These are phyloP conservation scores for Aspergillus spinulosporus DNA, from an alignment of 2,329 filamentous ascomycete species.

Conservation along the genomic window DNA sequence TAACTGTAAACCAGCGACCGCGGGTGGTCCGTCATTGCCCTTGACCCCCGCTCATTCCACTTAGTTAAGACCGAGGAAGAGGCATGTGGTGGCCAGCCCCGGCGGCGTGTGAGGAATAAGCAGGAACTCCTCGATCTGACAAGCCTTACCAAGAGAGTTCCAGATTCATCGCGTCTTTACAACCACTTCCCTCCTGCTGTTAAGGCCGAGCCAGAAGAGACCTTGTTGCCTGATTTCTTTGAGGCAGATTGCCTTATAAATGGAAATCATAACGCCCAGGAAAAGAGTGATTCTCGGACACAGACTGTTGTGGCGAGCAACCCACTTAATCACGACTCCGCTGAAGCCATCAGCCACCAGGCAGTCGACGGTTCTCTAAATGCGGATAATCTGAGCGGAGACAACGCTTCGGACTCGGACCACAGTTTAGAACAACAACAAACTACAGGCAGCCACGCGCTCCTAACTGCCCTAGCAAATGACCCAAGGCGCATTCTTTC, in stretches of 20 bases:
- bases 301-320: not conserved
- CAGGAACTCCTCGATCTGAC: conserved; percentile 34
- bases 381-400: conserved; percentile 20
- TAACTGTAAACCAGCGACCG: conserved; percentile 28
- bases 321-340: conserved; percentile 15
- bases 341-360: conserved; percentile 22
- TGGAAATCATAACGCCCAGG: not conserved
- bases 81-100: conserved; percentile 43
- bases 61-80: conserved; percentile 35
- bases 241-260: conserved; percentile 27
- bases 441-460: conserved; percentile 1
- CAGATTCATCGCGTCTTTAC: conserved; percentile 32
- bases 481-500: conserved; percentile 9
- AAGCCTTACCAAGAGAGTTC: conserved; percentile 26
- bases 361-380: conserved; percentile 24
- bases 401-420: conserved; percentile 17
- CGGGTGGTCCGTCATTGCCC: conserved; percentile 50
- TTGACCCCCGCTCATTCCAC: conserved; percentile 48
- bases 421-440: conserved; percentile 12
- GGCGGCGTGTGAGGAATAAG: conserved; percentile 18
- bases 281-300: not conserved
- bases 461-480: conserved; percentile 6
- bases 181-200: conserved; percentile 28
- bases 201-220: conserved; percentile 23
- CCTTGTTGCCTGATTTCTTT: conserved; percentile 32